phyloP scores from a whole-genome alignment of 148 eudicot genomes.

The Heliamphora exappendiculata region DNA sequence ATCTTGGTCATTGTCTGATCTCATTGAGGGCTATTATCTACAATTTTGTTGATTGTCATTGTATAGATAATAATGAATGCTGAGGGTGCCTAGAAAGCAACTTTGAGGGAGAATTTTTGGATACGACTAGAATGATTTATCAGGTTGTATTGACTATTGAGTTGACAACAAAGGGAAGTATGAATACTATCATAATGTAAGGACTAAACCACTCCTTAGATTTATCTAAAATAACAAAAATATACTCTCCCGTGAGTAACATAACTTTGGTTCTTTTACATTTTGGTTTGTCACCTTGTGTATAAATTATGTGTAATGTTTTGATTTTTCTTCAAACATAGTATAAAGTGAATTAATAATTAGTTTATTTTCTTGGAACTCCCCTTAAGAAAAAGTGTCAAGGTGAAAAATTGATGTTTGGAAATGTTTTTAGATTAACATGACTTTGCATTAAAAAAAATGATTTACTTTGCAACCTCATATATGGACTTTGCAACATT shows the following conservation, averaged over 20 bases:
- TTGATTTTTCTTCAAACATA: background rate
- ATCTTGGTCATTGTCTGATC: background rate
- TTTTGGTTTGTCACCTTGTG: constrained; percentile 4
- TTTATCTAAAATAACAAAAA: no score
- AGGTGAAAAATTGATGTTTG: background rate
- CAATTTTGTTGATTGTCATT: background rate
- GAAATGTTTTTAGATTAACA: background rate
- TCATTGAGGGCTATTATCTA: background rate
- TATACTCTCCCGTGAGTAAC: no score
- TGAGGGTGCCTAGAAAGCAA: background rate
- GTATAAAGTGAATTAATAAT: background rate
- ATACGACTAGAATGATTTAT: background rate
- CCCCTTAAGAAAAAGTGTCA: background rate
- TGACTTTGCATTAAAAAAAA: no score
- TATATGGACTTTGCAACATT: background rate
- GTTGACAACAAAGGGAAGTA: no score
- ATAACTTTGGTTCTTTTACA: background rate
- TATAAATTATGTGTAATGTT: background rate
- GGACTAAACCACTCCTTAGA: no score
- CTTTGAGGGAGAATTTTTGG: background rate
- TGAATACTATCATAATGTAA: no score
- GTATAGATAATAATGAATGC: background rate
- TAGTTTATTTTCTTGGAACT: background rate
- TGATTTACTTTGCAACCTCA: background rate
- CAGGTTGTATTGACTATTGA: background rate